Evolutionary conservation across 257 asterid species (phyloP).

Genomic region (Scutellaria barbata): DNA sequence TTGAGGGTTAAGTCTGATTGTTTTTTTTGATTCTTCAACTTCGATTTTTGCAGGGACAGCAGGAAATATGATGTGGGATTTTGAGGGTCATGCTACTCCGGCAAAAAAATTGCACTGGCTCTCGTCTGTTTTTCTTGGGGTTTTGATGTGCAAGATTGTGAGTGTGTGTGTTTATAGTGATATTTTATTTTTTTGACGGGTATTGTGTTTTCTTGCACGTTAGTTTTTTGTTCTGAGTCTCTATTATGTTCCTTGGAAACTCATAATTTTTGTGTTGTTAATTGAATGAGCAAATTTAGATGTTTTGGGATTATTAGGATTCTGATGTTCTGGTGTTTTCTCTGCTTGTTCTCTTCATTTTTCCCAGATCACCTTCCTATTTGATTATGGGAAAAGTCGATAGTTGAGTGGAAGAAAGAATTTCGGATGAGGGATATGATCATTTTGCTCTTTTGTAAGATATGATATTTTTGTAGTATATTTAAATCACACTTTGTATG

Average conservation of each 20-base stretch:
- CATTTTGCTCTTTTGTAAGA: conserved; percentile 1
- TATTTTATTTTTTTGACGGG: neutral
- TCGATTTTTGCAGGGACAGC: neutral
- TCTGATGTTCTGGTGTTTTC: conserved; percentile 8
- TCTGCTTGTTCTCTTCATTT: neutral
- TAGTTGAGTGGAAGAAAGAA: conserved; percentile 25
- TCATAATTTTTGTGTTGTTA: conserved; percentile 15
- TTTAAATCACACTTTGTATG: neutral
- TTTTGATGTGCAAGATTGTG: conserved; percentile 86
- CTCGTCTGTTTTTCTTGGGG: conserved; percentile 61
- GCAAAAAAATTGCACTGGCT: conserved; percentile 65
- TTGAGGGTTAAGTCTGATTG: conserved; percentile 11
- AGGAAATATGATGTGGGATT: conserved; percentile 43
- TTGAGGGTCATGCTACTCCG: conserved; percentile 52
- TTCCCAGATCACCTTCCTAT: neutral
- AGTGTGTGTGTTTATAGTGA: conserved; percentile 29
- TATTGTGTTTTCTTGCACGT: neutral
- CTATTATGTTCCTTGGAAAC: conserved; percentile 10
- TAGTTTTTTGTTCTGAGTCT: neutral
- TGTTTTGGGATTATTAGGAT: conserved; percentile 23
- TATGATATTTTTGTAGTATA: conserved; percentile 3
- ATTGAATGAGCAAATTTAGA: neutral
- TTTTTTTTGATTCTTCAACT: conserved; percentile 16
- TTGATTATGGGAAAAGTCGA: neutral
- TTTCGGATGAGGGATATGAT: conserved; percentile 12